These are phyloP conservation scores for Solanum stenotomum DNA, from an alignment of 257 asterid genomes.

Conservation along the genomic window DNA sequence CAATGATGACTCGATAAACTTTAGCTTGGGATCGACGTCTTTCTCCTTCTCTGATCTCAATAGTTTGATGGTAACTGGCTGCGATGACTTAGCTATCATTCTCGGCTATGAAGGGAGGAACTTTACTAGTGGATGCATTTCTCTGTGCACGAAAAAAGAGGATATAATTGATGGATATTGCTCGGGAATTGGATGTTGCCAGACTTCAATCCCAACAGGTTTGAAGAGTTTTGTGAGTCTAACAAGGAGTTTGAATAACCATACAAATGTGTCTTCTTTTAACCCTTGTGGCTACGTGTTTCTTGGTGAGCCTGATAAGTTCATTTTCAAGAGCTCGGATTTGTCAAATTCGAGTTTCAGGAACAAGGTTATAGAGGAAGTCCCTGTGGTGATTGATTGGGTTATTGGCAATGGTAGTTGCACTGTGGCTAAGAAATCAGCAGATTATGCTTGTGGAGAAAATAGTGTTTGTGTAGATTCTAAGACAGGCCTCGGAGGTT, in stretches of 20 bases:
- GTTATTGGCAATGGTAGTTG: neutral
- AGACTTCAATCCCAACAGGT: neutral
- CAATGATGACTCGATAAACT: neutral
- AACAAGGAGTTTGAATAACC: neutral
- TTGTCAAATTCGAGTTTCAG: neutral
- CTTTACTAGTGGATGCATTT: neutral
- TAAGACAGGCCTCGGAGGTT: neutral
- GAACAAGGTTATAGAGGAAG: neutral
- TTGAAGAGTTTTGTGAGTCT: neutral
- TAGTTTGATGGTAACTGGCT: neutral
- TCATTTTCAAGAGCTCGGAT: neutral
- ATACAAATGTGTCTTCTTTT: neutral
- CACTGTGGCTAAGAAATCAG: neutral
- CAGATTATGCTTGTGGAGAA: neutral
- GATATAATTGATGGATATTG: neutral
- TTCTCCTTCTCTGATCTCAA: neutral
- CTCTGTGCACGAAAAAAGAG: neutral
- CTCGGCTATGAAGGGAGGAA: neutral
- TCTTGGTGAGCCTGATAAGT: neutral
- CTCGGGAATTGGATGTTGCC: neutral
- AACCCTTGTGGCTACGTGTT: neutral
- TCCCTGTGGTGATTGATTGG: neutral
- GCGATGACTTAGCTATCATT: neutral
- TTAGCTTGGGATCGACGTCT: neutral
- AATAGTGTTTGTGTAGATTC: neutral